Evolutionary conservation across 2,329 filamentous ascomycete genomes (phyloP).

Genomic region (Stagonosporopsis cucurbitacearum): DNA sequence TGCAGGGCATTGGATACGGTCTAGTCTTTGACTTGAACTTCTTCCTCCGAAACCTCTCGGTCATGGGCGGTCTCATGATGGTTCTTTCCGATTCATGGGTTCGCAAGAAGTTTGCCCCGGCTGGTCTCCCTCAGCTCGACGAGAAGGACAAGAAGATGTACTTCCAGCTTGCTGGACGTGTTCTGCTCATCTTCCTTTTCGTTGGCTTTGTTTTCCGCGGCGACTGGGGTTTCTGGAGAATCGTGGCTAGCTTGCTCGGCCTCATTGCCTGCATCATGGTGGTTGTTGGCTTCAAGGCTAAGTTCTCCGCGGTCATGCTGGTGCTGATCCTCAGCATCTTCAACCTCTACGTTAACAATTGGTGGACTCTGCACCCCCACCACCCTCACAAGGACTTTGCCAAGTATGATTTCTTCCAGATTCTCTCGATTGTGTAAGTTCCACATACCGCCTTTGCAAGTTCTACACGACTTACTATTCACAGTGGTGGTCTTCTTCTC

Average conservation of each 20-base stretch:
- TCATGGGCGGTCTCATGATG: conserved; percentile 97
- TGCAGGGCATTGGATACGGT: conserved; percentile 94
- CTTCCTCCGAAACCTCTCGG: conserved; percentile 97
- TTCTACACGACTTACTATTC: conserved; percentile 25
- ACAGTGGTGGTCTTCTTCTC: conserved; percentile 84
- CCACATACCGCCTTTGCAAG: not conserved
- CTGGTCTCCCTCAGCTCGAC: conserved; percentile 89
- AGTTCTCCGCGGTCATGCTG: conserved; percentile 95
- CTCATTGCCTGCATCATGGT: conserved; percentile 97
- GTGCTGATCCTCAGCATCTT: conserved; percentile 96
- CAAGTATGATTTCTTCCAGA: conserved; percentile 99
- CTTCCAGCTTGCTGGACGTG: conserved; percentile 95
- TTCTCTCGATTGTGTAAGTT: conserved; percentile 89
- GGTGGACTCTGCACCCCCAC: conserved; percentile 99
- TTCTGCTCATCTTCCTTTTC: conserved; percentile 97
- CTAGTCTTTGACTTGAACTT: conserved; percentile 99
- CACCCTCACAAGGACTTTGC: conserved; percentile 99
- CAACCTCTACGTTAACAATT: conserved; percentile 98
- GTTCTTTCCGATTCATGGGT: conserved; percentile 98
- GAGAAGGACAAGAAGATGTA: conserved; percentile 99
- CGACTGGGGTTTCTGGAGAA: conserved; percentile 87
- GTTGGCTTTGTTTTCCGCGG: conserved; percentile 95
- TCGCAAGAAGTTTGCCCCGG: conserved; percentile 95
- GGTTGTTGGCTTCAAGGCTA: conserved; percentile 98
- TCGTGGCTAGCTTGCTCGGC: conserved; percentile 83